Evolutionary conservation across 2,329 filamentous ascomycete genomes (phyloP).

Genomic region (Ophidiomyces ophidiicola): DNA sequence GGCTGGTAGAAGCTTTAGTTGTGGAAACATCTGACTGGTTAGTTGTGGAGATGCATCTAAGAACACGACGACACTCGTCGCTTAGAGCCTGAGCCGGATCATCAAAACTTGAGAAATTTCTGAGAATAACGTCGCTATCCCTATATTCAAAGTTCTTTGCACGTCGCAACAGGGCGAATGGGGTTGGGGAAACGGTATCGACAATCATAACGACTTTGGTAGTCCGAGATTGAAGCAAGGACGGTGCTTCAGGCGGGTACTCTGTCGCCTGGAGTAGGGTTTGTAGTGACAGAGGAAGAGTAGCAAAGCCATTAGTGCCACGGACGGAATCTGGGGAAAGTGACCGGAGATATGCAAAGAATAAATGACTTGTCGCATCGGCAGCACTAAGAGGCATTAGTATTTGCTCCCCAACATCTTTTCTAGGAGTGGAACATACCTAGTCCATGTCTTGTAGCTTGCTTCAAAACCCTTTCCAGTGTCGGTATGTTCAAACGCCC

Average conservation of each 20-base stretch:
- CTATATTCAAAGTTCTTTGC: conserved; percentile 93
- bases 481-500: conserved; percentile 89
- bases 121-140: conserved; percentile 72
- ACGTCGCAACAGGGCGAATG: conserved; percentile 77
- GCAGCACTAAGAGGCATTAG: conserved; percentile 52
- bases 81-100: conserved; percentile 81
- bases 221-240: conserved; percentile 64
- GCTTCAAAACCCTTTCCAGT: conserved; percentile 85
- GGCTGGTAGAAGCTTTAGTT: conserved; percentile 56
- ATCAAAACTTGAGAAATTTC: conserved; percentile 75
- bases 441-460: conserved; percentile 79
- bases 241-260: conserved; percentile 73
- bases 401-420: conserved; percentile 10
- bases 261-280: conserved; percentile 83
- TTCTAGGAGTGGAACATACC: conserved; percentile 39
- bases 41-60: conserved; percentile 73
- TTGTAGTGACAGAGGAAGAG: conserved; percentile 80
- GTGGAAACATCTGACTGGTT: conserved; percentile 72
- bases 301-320: conserved; percentile 64
- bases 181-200: conserved; percentile 84
- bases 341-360: conserved; percentile 92
- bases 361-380: conserved; percentile 90
- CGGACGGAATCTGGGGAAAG: conserved; percentile 63
- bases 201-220: conserved; percentile 95
- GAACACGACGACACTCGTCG: conserved; percentile 83